phyloP scores from a whole-genome alignment of 75 land plant genomes.

The Ceratopteris richardii region DNA sequence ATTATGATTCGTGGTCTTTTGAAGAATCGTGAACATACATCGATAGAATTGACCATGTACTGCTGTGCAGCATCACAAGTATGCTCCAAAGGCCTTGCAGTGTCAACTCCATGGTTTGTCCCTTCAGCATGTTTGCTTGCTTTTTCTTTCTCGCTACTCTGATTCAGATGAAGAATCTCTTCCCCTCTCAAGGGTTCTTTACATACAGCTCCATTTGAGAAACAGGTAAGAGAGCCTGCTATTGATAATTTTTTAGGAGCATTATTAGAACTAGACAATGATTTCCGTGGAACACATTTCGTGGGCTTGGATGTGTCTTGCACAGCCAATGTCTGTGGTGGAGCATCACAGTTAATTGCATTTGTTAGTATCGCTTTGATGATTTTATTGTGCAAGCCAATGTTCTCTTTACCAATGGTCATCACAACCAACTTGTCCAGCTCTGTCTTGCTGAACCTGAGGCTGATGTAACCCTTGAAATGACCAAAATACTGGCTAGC shows the following conservation, averaged over 20 bases:
- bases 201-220: constrained; percentile 48
- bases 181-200: constrained; percentile 36
- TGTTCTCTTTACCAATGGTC: constrained; percentile 61
- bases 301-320: too few species aligned
- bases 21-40: too few species aligned
- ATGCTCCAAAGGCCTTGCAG: too few species aligned
- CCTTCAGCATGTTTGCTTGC: too few species aligned
- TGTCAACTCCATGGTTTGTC: too few species aligned
- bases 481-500: constrained; percentile 39
- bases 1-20: too few species aligned
- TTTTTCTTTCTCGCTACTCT: too few species aligned
- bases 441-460: constrained; percentile 49
- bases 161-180: constrained; percentile 7
- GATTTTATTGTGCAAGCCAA: constrained; percentile 54
- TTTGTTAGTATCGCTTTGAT: constrained; percentile 50
- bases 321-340: constrained; percentile 16
- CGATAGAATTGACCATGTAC: too few species aligned
- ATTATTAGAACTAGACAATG: not conserved
- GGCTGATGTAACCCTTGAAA: constrained; percentile 33
- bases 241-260: constrained; percentile 17
- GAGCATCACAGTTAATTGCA: constrained; percentile 33
- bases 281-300: constrained; percentile 5
- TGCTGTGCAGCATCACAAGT: too few species aligned
- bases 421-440: constrained; percentile 40
- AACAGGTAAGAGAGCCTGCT: not conserved